Evolutionary conservation across 176 grass and related monocot genomes (phyloP), one percentile per base, ranked within the genome.

Genomic region (Oryza rufipogon): DNA sequence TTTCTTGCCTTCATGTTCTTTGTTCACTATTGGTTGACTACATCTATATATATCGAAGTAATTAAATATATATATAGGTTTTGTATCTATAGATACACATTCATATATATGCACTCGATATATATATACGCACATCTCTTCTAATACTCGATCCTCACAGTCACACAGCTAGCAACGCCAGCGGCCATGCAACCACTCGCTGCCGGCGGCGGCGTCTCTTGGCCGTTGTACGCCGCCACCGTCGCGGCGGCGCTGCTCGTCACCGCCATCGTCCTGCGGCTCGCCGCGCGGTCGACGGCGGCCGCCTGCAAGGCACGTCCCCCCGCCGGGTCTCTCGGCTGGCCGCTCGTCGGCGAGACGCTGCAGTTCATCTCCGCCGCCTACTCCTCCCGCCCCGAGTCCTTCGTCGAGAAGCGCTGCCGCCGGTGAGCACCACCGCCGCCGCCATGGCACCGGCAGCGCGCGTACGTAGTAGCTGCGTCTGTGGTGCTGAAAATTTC

Each of bases 271-370:
- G 2, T 88, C 56, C 28, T 73, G 11, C 58, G 84, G 5, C n/a
- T 80, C 60, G 6, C 23, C 15, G 71, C 23, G n/a, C 68, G 45
- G 39, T 10, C 26, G 51, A 64, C 17, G 32, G 19, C 47, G 6
- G 67, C 26, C 13, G 30, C 2, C 30, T 32, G 30, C 30, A 67
- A 22, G 46, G 68, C 39, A 25, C 81, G 66, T 15, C 49, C 91
- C 67, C 94, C 94, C 3, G 46, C 52, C 25, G 94, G 94, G 26
- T 68, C 91, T 20, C 74, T 93, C 16, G 94, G 94, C 1, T 90
- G 87, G 89, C 94, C 94, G 17, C 14, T 97, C 78, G 19, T 93
- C 78, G 94, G 94, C 45, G 94, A 97, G 81, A 97, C 94, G 17
- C 89, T 83, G 84, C 81, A 91, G 47, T 97, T 93, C 74, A 86